phyloP scores from a whole-genome alignment of 2,329 filamentous ascomycete genomes.

The Xylaria polymorpha region DNA sequence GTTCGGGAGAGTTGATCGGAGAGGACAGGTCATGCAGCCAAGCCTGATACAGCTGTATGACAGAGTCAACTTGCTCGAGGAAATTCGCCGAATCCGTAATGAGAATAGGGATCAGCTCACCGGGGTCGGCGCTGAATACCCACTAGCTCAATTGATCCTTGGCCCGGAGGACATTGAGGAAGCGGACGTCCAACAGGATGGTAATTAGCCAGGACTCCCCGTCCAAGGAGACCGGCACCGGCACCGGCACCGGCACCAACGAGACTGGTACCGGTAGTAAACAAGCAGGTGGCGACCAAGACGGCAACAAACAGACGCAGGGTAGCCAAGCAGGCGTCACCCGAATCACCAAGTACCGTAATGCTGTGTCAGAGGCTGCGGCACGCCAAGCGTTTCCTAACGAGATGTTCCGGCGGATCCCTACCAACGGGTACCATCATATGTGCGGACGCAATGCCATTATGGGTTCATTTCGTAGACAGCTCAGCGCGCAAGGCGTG shows the following conservation, averaged over 20 bases:
- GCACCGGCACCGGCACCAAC: too few species aligned
- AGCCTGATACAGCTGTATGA: conserved; percentile 29
- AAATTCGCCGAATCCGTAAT: conserved; percentile 13
- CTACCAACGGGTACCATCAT: background rate
- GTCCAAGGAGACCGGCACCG: too few species aligned
- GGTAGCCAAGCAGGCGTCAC: background rate
- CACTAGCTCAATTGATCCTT: background rate
- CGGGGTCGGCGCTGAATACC: background rate
- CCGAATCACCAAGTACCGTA: background rate
- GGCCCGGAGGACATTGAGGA: background rate
- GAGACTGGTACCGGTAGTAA: background rate
- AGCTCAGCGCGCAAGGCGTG: background rate
- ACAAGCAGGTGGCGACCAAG: too few species aligned
- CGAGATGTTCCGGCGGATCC: background rate
- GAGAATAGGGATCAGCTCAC: conserved; percentile 4
- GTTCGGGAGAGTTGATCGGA: conserved; percentile 29
- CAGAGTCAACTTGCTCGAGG: conserved; percentile 20
- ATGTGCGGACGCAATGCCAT: background rate
- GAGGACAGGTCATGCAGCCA: conserved; percentile 16
- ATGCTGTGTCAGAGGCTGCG: background rate
- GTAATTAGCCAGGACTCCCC: background rate
- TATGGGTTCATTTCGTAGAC: background rate
- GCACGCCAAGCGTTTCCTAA: background rate
- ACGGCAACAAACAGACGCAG: too few species aligned
- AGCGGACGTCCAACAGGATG: background rate